Evolutionary conservation across 2,329 filamentous ascomycete genomes (phyloP).

Genomic region (Monascus ruber): DNA sequence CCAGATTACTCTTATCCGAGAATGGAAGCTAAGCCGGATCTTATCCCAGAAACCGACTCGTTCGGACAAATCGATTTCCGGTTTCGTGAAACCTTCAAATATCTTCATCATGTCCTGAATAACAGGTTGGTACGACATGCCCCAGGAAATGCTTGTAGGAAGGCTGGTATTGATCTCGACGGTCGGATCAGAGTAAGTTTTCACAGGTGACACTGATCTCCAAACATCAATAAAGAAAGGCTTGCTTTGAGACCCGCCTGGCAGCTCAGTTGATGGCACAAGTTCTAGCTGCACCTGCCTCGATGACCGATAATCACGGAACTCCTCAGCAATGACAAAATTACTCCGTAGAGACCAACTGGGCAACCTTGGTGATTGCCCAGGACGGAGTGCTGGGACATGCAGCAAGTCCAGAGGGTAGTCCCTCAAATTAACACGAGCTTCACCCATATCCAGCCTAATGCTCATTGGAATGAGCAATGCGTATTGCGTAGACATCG

Average conservation of each 20-base stretch:
- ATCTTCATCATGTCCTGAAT: constrained; percentile 99
- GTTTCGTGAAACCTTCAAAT: constrained; percentile 93
- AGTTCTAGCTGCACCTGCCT: constrained; percentile 74
- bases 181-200: constrained; percentile 86
- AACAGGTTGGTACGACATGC: constrained; percentile 91
- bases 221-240: constrained; percentile 77
- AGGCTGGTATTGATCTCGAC: constrained; percentile 88
- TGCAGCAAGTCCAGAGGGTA: constrained; percentile 89
- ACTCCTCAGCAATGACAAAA: constrained; percentile 94
- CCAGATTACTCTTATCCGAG: constrained; percentile 79
- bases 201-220: constrained; percentile 85
- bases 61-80: constrained; percentile 85
- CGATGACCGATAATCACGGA: constrained; percentile 65
- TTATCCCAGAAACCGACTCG: constrained; percentile 98
- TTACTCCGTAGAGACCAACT: constrained; percentile 76
- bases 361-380: constrained; percentile 68
- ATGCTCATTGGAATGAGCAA: constrained; percentile 84
- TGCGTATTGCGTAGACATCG: constrained; percentile 78
- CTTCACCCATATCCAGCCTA: constrained; percentile 81
- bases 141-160: constrained; percentile 92
- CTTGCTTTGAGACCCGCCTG: constrained; percentile 46
- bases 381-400: constrained; percentile 68
- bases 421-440: constrained; percentile 73
- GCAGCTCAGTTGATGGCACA: constrained; percentile 55
- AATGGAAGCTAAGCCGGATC: constrained; percentile 87